phyloP scores from a whole-genome alignment of 805 yeast species.

The Saccharomycopsis fermentans region DNA sequence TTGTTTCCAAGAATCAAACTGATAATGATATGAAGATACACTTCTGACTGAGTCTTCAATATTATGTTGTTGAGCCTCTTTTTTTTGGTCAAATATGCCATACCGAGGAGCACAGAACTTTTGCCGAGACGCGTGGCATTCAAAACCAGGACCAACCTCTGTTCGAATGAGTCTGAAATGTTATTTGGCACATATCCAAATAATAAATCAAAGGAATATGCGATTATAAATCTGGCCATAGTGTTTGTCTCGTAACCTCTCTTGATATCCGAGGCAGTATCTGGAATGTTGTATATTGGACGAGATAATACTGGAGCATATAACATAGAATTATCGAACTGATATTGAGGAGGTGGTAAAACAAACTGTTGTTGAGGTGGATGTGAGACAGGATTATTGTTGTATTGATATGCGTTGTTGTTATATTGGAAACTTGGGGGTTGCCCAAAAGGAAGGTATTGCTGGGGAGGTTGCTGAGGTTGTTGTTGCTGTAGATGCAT shows the following conservation, averaged over 20 bases:
- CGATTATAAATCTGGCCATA: slow-evolving; percentile 74
- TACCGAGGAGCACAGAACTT: slow-evolving; percentile 67
- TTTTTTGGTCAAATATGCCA: slow-evolving; percentile 68
- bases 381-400: not conserved
- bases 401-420: not conserved
- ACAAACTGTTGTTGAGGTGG: slow-evolving; percentile 45
- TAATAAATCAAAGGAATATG: slow-evolving; percentile 62
- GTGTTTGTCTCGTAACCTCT: slow-evolving; percentile 7
- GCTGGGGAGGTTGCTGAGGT: not conserved
- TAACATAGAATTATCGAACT: not conserved
- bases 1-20: slow-evolving; percentile 82
- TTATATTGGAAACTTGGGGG: not conserved
- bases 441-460: not conserved
- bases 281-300: not conserved
- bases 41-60: slow-evolving; percentile 27
- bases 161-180: slow-evolving; percentile 20
- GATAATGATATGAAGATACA: slow-evolving; percentile 50
- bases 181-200: slow-evolving; percentile 35
- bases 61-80: slow-evolving; percentile 27
- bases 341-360: slow-evolving; percentile 30
- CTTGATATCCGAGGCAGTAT: not conserved
- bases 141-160: slow-evolving; percentile 35
- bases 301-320: not conserved
- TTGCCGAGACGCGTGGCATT: slow-evolving; percentile 83
- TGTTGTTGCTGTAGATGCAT: not conserved